Evolutionary conservation across 306 rosid species (phyloP), one percentile per base, ranked within the genome.

Genomic region (Delonix regia): DNA sequence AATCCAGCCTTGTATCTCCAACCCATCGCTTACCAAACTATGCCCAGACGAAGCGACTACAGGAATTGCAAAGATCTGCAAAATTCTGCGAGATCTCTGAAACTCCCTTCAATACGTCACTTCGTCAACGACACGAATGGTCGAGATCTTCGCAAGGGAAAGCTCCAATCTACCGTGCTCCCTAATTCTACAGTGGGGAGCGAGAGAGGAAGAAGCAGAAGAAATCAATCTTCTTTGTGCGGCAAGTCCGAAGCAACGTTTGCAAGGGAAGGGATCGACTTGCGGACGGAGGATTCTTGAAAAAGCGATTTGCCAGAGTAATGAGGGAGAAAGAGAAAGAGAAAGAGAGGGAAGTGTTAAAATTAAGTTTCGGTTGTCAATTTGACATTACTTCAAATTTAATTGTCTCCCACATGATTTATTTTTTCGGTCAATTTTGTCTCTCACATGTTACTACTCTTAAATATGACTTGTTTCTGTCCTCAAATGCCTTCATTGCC

Each of bases 1-100:
- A 93, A 81, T 39, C 97, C 97, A 65, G 97, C 93, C 53, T 73
- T 93, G 77, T 93, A 93, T 63, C 80, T 93, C 97, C 90, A 91
- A 69, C 89, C 87, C 98, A 90, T 91, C 41, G 57, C 78, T 71
- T 79, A 70, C 19, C 55, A 78, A 73, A 21, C 73, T 52, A 72
- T 21, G 75, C 84, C 84, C 87, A 67, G 76, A 62, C 52, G 22
- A 24, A 70, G 44, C 51, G 76, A 63, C 14, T 19, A 53, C 47
- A 45, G 45, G 77, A 79, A 28, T 75, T 80, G 44, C 47, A 75
- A 73, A 79, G 86, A 82, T 76, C 88, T 60, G 63, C 22, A 15
- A 11, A 18, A 49, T 22, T 28, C 56, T 30, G 70, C 60, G 68
- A 68, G 90, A 82, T 80, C 88, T 59, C 77, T 34, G 38, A 78